Base-by-base conservation (phyloP, 352 stramenopile species). In the Globisporangium iwayamae region DNA sequence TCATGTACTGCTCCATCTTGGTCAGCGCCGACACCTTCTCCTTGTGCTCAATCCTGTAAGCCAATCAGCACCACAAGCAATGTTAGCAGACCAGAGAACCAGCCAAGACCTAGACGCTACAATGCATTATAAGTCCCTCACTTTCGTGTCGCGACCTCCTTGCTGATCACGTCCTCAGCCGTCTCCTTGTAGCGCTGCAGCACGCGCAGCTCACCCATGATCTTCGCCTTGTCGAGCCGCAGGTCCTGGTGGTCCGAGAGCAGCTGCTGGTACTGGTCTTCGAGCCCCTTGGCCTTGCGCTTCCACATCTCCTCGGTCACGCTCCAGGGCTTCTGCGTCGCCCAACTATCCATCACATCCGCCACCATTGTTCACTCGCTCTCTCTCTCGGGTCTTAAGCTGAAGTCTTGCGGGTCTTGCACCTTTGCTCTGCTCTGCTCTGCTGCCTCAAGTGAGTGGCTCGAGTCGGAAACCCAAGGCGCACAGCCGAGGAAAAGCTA, bases 291-390 rank as follows among this genome's bases (percentile, higher is more conserved):
- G 28, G 75, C 79, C 65, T 90, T 89, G 51, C 79, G 81, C 68
- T 88, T 90, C 76, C 81, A 87, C 70, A 90, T 88, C 60, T 90
- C 81, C 56, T 90, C 79, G 43, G 81, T 87, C 63, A 89, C 79
- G 52, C 74, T 89, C 81, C 81, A 90, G 34, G 80, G 76, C 56
- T 87, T 89, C 57, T 25, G 16, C 32, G 80, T 63, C 16, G 65
- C 69, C 80, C 80, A 89, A 47, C 63, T 65, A 54, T 85, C 76
- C 66, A 78, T 79, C 41, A 80, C 70, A 43, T 86, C 78, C 4
- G 74, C 69, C 69, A 86, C 54, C 54, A 62, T 70, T 28, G 25
- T 28, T 28, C 25, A 28, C 25, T 28, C 30, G 41, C 43, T 22
- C 20, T n/a, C 25, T 22, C n/a, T 36, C 7, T 5, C 32, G 7